Conservation (phyloP, 228 moss, liverwort and hornwort species). For the Sphagnum magellanicum region DNA sequence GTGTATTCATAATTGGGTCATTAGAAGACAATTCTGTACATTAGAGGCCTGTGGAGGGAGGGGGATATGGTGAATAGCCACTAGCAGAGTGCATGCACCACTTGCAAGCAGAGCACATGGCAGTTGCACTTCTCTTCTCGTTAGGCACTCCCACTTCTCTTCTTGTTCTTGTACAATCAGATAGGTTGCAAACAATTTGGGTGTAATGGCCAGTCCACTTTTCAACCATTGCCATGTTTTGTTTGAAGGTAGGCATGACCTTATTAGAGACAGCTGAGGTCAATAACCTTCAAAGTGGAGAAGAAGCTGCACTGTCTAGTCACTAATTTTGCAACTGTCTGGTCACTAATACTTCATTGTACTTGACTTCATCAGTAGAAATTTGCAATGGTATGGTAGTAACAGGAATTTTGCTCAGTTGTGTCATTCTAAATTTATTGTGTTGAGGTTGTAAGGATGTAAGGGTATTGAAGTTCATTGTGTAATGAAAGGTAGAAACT, state of each 20-base stretch:
- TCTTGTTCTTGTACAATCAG: not conserved
- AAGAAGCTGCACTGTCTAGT: not conserved
- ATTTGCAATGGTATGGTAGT: too few relatives aligned
- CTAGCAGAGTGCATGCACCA: slow-evolving; percentile 92
- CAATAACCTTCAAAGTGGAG: not conserved
- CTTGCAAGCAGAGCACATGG: slow-evolving; percentile 66
- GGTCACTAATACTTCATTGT: too few relatives aligned
- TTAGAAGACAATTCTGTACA: not conserved
- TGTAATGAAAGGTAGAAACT: too few relatives aligned
- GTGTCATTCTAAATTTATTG: too few relatives aligned
- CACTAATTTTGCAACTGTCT: too few relatives aligned
- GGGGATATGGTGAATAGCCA: slow-evolving; percentile 50
- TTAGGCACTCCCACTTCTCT: not conserved
- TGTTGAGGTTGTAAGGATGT: too few relatives aligned
- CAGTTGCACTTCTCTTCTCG: slow-evolving; percentile 55
- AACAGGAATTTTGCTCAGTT: too few relatives aligned
- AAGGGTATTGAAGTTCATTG: too few relatives aligned
- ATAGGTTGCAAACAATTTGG: not conserved
- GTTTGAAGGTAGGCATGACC: not conserved
- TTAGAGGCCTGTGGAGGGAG: not conserved
- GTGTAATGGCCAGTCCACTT: too few relatives aligned
- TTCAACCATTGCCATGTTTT: not conserved
- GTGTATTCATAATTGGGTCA: not conserved
- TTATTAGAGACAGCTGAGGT: not conserved
- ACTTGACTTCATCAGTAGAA: too few relatives aligned